These are phyloP conservation scores for Rhododendron ferrugineum DNA, from an alignment of 148 eudicot species.

Conservation along the genomic window DNA sequence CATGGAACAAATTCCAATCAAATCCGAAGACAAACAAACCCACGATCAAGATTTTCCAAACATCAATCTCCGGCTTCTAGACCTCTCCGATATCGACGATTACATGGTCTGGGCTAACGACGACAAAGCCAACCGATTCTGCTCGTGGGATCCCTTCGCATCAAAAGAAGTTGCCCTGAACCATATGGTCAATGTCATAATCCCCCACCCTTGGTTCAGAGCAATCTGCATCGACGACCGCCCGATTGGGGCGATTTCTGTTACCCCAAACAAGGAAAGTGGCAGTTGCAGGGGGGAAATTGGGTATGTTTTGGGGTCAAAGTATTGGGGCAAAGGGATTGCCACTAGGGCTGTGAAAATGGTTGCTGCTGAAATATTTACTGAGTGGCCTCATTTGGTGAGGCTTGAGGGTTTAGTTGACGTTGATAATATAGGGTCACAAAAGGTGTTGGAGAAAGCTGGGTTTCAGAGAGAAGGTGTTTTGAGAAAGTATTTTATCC, in stretches of 20 bases:
- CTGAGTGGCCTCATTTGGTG: conserved; percentile 23
- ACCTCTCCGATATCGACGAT: conserved; percentile 33
- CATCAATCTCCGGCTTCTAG: conserved; percentile 27
- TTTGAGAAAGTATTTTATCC: not conserved
- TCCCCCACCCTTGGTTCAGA: conserved; percentile 32
- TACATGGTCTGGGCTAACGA: conserved; percentile 43
- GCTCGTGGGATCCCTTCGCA: conserved; percentile 26
- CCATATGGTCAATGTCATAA: conserved; percentile 10
- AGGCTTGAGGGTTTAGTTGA: conserved; percentile 26
- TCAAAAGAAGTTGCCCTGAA: conserved; percentile 32
- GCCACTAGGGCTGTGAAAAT: conserved; percentile 20
- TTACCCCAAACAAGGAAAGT: not conserved
- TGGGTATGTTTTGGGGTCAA: conserved; percentile 23
- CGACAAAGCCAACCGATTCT: conserved; percentile 18
- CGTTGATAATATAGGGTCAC: conserved; percentile 24
- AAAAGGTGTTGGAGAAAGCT: conserved; percentile 29
- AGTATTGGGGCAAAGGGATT: conserved; percentile 37
- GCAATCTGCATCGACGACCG: conserved; percentile 26
- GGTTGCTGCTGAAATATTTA: conserved; percentile 16
- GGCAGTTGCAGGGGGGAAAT: conserved; percentile 13
- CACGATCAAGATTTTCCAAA: not conserved
- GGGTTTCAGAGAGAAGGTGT: not conserved
- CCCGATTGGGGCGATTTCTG: conserved; percentile 17
- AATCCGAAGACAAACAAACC: not conserved
- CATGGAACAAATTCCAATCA: not conserved